Evolutionary conservation across 768 basidiomycete genomes (phyloP), one percentile per base, ranked within the genome.

Genomic region (Ephemerocybe angulata): DNA sequence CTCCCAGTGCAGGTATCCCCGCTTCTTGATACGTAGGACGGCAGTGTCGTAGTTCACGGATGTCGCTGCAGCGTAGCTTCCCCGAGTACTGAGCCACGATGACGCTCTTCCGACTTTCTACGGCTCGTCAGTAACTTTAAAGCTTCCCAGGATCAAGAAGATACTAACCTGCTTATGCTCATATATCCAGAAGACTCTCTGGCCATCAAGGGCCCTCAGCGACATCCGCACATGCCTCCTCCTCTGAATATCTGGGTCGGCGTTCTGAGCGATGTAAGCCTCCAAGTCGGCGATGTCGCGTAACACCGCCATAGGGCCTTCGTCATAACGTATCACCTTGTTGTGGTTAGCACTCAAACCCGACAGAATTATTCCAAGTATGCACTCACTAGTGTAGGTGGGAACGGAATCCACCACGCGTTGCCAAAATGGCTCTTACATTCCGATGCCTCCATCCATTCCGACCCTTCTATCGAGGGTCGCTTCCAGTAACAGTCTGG

Each of bases 361-460:
- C 7, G 31, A 21, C 31, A 3, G 11, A 17, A 21, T 33, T 52
- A 35, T 17, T 48, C 54, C 33, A 28, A 22, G 13, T 17, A 28
- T 38, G 2, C 55, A 74, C 76, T 51, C 59, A 84, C 85, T 52
- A 88, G 70, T 0, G 85, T 82, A 0, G 88, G 86, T 0, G 89
- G 89, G 61, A 92, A 91, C 3, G 88, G 87, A 27, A 89, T 77
- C 79, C 86, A 85, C 85, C 87, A 90, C 8, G 87, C 82, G 57
- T 88, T 86, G 8, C 89, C 89, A 63, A 90, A 92, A 64, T 72
- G 81, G 40, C 74, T 77, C 3, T 71, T 73, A 52, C 79, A 74
- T 3, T 66, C 62, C 2, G 41, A 22, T 28, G 22, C 42, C 8
- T 15, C 27, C 17, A 3, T 19, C 6, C 17, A 25, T n/a, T 38